Base-by-base conservation (phyloP, 345 rosid species). In the Acer yangbiense region DNA sequence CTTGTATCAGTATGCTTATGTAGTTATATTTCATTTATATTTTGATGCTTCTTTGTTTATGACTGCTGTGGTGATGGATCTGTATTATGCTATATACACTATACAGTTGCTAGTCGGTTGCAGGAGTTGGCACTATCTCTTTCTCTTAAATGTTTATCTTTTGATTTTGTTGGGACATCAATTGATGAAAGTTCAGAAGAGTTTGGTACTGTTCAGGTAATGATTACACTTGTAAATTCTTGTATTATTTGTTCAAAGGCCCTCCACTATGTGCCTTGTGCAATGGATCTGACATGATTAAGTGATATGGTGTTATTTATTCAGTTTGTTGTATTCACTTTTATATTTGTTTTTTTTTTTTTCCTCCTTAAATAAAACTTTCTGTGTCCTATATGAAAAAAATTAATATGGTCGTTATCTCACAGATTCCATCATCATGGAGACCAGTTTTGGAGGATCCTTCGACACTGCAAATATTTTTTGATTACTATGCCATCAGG, bases 151-250 rank as follows among this genome's bases (percentile, higher is more conserved):
- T 97, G 99, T 78, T 88, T 97, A 75, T 97, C 99, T 20, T 97
- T 93, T 86, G 98, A 97, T 86, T 97, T 97, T 84, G 98, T 89
- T 83, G 99, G 99, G 83, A 94, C 99, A 69, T 89, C 97, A 55
- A 87, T 93, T 80, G 99, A 97, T 83, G 99, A 97, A 90, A 93
- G 98, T 80, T 93, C 99, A 44, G 98, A 94, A 82, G 99, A 97
- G 86, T 97, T 94, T 89, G 99, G 98, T 80, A 94, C 98, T 41
- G 94, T 97, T 82, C 99, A 94, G 99, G 99, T 94, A 84, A 27
- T 25, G 66, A 65, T 41, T 68, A n/a, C 7, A 44, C 65, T 21
- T 11, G 6, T 48, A 9, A 68, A 48, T 69, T 68, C 54, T 17
- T 68, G 68, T 64, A 21, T 75, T 21, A 50, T 12, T n/a, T 41